phyloP scores from a whole-genome alignment of 768 basidiomycete species.

The Phylloporus arenicola region DNA sequence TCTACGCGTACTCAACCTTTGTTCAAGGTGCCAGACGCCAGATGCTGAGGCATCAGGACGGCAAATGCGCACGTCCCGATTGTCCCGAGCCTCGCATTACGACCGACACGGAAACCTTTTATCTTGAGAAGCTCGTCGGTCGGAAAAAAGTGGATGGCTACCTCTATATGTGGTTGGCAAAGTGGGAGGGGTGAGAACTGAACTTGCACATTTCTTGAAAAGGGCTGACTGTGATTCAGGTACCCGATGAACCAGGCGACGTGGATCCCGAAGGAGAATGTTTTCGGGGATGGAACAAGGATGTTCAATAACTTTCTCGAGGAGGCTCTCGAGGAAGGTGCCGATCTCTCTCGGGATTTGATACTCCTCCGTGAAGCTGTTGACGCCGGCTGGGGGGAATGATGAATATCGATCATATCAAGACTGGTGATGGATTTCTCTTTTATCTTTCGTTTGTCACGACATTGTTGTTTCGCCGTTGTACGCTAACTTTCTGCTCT shows the following conservation, averaged over 20 bases:
- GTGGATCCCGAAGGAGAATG: slow-evolving; percentile 29
- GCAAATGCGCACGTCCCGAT: slow-evolving; percentile 23
- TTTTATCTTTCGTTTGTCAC: not conserved
- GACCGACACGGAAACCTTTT: slow-evolving; percentile 9
- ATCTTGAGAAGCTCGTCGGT: slow-evolving; percentile 28
- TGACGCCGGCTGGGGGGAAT: slow-evolving; percentile 14
- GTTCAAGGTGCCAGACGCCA: slow-evolving; percentile 14
- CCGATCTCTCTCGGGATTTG: slow-evolving; percentile 10
- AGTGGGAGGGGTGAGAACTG: slow-evolving; percentile 30
- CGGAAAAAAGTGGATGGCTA: slow-evolving; percentile 15
- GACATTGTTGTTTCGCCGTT: not conserved
- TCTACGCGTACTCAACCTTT: not conserved
- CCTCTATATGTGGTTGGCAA: slow-evolving; percentile 25
- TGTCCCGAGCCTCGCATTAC: slow-evolving; percentile 15
- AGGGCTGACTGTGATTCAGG: slow-evolving; percentile 2
- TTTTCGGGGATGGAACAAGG: slow-evolving; percentile 14
- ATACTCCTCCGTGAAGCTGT: slow-evolving; percentile 23
- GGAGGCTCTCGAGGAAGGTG: slow-evolving; percentile 16
- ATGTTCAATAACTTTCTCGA: slow-evolving; percentile 15
- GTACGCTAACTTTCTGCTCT: no score
- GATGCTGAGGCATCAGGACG: slow-evolving; percentile 5
- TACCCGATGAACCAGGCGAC: slow-evolving; percentile 25
- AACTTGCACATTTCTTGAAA: not conserved
- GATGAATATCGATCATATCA: not conserved
- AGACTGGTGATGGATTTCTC: not conserved